phyloP scores from a whole-genome alignment of 2,329 filamentous ascomycete genomes.

The Xylaria sp. region DNA sequence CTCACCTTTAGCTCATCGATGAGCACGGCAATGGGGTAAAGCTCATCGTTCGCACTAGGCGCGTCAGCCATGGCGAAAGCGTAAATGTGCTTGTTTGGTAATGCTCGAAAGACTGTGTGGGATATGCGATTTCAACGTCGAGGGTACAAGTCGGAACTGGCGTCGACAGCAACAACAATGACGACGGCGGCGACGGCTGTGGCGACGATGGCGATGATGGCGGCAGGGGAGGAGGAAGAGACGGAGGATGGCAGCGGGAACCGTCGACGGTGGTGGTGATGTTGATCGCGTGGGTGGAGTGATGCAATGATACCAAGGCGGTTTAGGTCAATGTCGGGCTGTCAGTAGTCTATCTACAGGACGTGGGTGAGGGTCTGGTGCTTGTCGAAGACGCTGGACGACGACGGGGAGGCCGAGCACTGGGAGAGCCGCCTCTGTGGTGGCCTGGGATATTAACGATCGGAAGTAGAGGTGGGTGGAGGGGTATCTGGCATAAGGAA shows the following conservation, averaged over 20 bases:
- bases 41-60: constrained; percentile 93
- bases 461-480: constrained; percentile 23
- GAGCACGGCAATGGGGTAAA: constrained; percentile 99
- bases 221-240: constrained; percentile 16
- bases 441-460: constrained; percentile 25
- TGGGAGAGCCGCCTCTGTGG: constrained; percentile 15
- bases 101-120: constrained; percentile 12
- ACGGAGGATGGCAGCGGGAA: background rate
- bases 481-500: constrained; percentile 35
- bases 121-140: constrained; percentile 17
- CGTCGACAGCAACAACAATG: constrained; percentile 8
- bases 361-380: constrained; percentile 5
- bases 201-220: constrained; percentile 33
- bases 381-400: constrained; percentile 8
- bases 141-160: constrained; percentile 22
- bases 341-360: constrained; percentile 21
- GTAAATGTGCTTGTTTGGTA: constrained; percentile 19
- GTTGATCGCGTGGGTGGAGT: constrained; percentile 50
- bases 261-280: constrained; percentile 27
- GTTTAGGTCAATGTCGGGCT: constrained; percentile 34
- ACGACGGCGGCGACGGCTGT: background rate
- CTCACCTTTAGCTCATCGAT: constrained; percentile 98
- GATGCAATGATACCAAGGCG: constrained; percentile 45
- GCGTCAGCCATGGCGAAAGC: constrained; percentile 82
- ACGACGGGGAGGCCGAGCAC: constrained; percentile 13